Percentiles rank a stretch among this genome's conserved stretches.
Conservation (phyloP, 2,329 filamentous ascomycete genomes). For the Neofusicoccum ribis region DNA sequence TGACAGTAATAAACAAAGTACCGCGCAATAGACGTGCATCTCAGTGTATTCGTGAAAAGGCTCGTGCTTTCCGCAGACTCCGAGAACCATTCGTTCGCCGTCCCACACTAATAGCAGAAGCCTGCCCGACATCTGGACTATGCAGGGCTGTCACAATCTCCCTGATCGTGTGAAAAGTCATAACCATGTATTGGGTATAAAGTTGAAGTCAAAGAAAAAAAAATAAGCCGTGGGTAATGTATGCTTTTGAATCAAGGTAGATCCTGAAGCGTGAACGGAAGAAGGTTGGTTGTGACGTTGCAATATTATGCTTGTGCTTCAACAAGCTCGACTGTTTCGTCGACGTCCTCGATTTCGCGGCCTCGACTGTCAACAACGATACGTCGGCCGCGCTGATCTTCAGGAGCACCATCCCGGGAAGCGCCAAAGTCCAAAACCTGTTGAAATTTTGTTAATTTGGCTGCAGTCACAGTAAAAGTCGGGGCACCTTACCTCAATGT, state of each 20-base stretch:
- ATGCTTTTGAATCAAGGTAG: not conserved
- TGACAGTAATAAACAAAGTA: not conserved
- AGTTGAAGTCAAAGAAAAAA: constrained; percentile 2
- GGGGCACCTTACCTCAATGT: constrained; percentile 75
- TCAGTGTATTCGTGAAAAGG: not conserved
- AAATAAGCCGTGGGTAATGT: not conserved
- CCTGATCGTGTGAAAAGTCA: not conserved
- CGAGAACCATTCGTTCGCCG: not conserved
- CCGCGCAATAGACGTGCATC: not conserved
- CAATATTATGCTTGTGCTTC: not conserved
- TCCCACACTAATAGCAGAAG: not conserved
- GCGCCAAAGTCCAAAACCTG: constrained; percentile 98
- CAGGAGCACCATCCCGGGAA: constrained; percentile 79
- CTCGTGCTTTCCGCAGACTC: not conserved
- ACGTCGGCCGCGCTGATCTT: constrained; percentile 74
- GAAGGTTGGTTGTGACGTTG: not conserved
- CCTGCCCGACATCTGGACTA: too few relatives aligned
- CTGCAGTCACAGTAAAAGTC: constrained; percentile 20
- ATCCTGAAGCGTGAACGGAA: not conserved
- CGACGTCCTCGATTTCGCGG: constrained; percentile 38
- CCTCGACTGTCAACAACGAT: constrained; percentile 57
- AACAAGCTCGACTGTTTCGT: constrained; percentile 23
- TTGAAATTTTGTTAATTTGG: constrained; percentile 34
- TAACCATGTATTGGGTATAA: constrained; percentile 17
- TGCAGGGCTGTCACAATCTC: not conserved